Evolutionary conservation across 2,329 filamentous ascomycete species (phyloP).

Genomic region (Diaporthe ilicicola): DNA sequence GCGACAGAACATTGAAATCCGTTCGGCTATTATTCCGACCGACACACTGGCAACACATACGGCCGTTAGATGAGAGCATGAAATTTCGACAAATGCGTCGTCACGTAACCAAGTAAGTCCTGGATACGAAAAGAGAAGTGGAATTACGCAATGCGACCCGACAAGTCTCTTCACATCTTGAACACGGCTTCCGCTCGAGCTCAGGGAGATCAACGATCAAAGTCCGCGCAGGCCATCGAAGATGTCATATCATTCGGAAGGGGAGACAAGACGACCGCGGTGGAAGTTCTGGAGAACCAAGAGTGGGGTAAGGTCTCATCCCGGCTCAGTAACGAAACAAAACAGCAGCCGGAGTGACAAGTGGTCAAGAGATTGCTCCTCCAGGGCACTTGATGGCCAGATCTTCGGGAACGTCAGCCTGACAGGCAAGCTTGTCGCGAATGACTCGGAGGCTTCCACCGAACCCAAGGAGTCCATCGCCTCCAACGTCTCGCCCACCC

Average conservation of each 20-base stretch:
- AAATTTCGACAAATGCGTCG: background rate
- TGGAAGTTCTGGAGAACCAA: constrained; percentile 5
- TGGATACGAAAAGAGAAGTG: background rate
- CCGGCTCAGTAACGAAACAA: background rate
- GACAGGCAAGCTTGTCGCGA: background rate
- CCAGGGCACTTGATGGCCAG: background rate
- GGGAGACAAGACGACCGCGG: background rate
- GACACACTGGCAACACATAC: background rate
- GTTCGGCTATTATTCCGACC: background rate
- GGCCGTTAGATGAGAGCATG: background rate
- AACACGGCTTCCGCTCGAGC: background rate
- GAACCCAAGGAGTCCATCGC: constrained; percentile 1
- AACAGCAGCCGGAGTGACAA: background rate
- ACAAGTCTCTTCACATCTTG: background rate
- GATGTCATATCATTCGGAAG: background rate
- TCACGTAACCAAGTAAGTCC: background rate
- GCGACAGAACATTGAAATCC: too few relatives aligned
- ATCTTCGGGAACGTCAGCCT: background rate
- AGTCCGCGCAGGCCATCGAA: background rate
- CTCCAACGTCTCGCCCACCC: background rate
- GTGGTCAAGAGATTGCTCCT: background rate
- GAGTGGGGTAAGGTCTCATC: background rate
- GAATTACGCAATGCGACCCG: background rate
- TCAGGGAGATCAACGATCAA: background rate
- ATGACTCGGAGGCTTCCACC: background rate